Evolutionary conservation across 2,329 filamentous ascomycete genomes (phyloP).

Genomic region (Fusarium solani-melongenae): DNA sequence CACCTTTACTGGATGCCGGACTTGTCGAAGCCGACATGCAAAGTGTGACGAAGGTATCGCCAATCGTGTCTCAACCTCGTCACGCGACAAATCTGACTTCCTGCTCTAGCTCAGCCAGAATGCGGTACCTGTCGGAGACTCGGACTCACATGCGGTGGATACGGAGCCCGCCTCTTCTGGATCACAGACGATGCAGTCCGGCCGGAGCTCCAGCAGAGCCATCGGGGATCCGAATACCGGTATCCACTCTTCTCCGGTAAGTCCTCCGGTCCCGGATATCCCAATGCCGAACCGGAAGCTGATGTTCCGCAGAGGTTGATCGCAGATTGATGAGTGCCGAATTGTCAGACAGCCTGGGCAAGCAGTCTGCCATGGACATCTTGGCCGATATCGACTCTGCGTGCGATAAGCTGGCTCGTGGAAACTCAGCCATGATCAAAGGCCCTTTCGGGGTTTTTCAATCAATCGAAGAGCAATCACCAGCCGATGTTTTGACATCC

Average conservation of each 20-base stretch:
- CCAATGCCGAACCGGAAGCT: background rate
- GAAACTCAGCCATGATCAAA: conserved; percentile 10
- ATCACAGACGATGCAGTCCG: conserved; percentile 38
- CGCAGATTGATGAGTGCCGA: conserved; percentile 41
- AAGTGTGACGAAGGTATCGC: conserved; percentile 55
- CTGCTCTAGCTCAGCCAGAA: conserved; percentile 44
- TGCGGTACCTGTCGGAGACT: conserved; percentile 52
- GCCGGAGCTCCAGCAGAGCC: conserved; percentile 36
- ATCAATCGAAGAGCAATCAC: background rate
- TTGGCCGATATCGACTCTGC: conserved; percentile 42
- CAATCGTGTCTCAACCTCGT: background rate
- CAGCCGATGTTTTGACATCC: background rate
- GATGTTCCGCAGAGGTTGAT: conserved; percentile 24
- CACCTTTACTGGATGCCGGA: conserved; percentile 50
- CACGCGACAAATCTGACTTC: background rate
- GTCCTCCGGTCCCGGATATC: background rate
- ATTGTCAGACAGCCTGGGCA: conserved; percentile 47
- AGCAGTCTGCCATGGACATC: conserved; percentile 32
- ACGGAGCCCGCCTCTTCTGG: conserved; percentile 51
- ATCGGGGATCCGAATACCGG: conserved; percentile 49
- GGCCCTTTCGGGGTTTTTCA: conserved; percentile 41
- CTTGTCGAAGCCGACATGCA: conserved; percentile 52
- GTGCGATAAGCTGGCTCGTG: conserved; percentile 27
- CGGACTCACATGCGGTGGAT: conserved; percentile 52
- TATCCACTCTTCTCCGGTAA: conserved; percentile 56